Base-by-base conservation (phyloP, 768 basidiomycete species). In the Russula sp. region DNA sequence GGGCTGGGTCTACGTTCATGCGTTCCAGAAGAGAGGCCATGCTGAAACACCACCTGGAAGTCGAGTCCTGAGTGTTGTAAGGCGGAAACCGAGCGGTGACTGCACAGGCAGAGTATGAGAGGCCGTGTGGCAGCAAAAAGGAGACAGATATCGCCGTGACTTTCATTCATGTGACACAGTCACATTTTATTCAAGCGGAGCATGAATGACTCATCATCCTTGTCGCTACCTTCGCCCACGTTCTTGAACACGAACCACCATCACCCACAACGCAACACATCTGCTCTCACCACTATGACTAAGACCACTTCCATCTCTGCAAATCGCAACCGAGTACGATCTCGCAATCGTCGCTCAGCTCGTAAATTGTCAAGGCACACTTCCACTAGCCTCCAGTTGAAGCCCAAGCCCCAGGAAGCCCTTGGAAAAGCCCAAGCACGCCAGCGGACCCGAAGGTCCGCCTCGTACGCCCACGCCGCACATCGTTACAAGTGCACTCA, bases 11-110 rank as follows among this genome's bases (percentile, higher is more conserved):
- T 11, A 68, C 44, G 39, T 64, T 68, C 67, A 68, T 68, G 55
- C 67, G 67, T 37, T 68, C 65, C 22, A 68, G 42, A 40, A 68
- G 67, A 54, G 67, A 68, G 35, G 65, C 59, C 67, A 68, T 68
- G 27, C 18, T 31, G 6, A 35, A 27, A 52, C 18, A 35, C 16
- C 10, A 11, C 37, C 57, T 57, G 20, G 20, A 55, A 20, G 35
- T 56, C 13, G 44, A 10, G 18, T 22, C 7, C 47, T 40, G 50
- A 35, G 50, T 52, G 42, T 55, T 39, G 55, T 40, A 55, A 35
- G 48, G n/a, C 31, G 53, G 31, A 18, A 31, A 20, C 18, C 45
- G 32, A 48, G 27, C 27, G 55, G 61, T 47, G 57, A 31, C 51
- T 31, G 14, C 31, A 18, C 50, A 42, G 47, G 27, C 16, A 32